phyloP scores from a whole-genome alignment of 768 basidiomycete species.

The Amanita thiersii region DNA sequence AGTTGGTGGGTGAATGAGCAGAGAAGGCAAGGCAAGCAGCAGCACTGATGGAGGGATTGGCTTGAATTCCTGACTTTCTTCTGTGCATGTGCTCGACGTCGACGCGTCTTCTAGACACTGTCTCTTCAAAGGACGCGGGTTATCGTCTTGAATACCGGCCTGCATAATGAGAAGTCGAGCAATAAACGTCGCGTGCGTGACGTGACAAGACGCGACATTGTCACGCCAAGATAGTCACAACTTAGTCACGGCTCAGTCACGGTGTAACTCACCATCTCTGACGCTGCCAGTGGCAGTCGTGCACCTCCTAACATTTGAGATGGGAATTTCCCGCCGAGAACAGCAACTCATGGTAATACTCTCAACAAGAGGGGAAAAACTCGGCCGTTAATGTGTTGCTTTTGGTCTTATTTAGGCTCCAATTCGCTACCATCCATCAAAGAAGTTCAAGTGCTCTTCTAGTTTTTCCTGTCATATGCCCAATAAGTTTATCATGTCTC shows the following conservation, averaged over 20 bases:
- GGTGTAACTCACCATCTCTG: background rate
- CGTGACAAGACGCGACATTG: constrained; percentile 4
- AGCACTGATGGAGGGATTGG: constrained; percentile 33
- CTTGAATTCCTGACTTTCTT: background rate
- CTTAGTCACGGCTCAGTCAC: background rate
- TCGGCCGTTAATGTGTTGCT: too few relatives aligned
- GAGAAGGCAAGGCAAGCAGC: constrained; percentile 51
- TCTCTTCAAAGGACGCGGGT: constrained; percentile 10
- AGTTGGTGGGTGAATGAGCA: constrained; percentile 59
- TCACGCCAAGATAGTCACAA: background rate
- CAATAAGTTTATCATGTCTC: too few relatives aligned
- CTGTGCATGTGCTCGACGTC: background rate
- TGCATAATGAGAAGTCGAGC: background rate
- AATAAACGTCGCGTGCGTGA: constrained; percentile 6
- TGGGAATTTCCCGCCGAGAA: too few relatives aligned
- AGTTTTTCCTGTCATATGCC: too few relatives aligned
- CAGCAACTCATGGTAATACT: too few relatives aligned
- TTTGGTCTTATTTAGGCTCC: too few relatives aligned
- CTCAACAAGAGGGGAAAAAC: too few relatives aligned
- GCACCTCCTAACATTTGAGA: too few relatives aligned
- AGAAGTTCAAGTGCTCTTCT: too few relatives aligned
- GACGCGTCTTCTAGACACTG: constrained; percentile 3
- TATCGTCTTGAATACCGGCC: background rate
- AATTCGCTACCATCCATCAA: too few relatives aligned
- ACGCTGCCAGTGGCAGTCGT: too few relatives aligned